Percentiles rank a stretch among this genome's conserved stretches.
Evolutionary conservation across 257 asterid genomes (phyloP).

Genomic region (Solanum chaucha): DNA sequence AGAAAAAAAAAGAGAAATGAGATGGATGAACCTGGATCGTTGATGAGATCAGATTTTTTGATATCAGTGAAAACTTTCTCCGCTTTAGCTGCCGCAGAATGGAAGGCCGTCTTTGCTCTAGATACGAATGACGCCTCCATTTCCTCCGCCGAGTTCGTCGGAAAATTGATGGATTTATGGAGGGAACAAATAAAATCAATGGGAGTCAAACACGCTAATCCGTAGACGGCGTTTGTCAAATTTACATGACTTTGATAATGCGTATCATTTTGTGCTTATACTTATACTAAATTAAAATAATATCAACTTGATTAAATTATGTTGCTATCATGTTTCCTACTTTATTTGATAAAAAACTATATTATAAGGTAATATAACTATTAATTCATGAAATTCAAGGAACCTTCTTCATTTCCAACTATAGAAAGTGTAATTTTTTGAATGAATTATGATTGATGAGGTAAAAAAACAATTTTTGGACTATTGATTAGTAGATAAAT

Average conservation of each 20-base stretch:
- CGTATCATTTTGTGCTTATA: neutral
- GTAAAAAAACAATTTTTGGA: neutral
- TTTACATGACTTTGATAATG: neutral
- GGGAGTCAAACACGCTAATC: neutral
- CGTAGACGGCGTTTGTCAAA: neutral
- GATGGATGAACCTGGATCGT: constrained; percentile 35
- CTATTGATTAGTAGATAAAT: neutral
- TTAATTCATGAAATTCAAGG: neutral
- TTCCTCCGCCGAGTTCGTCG: constrained; percentile 19
- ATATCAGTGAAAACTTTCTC: constrained; percentile 92
- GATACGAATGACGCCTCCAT: constrained; percentile 91
- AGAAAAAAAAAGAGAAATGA: neutral
- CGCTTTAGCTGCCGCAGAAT: constrained; percentile 98
- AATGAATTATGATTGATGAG: neutral
- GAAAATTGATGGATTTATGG: neutral
- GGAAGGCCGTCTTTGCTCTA: constrained; percentile 87
- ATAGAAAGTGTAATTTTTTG: neutral
- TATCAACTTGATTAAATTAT: neutral
- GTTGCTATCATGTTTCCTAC: neutral
- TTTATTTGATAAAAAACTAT: neutral
- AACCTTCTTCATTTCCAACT: neutral
- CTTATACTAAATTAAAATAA: neutral
- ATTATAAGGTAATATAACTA: neutral
- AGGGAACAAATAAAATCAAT: neutral
- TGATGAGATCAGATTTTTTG: constrained; percentile 60